A percentile compares a stretch with the other conserved stretches of the same genome.
Conservation (phyloP, 768 basidiomycete genomes). For the Xanthoconium stramineum region DNA sequence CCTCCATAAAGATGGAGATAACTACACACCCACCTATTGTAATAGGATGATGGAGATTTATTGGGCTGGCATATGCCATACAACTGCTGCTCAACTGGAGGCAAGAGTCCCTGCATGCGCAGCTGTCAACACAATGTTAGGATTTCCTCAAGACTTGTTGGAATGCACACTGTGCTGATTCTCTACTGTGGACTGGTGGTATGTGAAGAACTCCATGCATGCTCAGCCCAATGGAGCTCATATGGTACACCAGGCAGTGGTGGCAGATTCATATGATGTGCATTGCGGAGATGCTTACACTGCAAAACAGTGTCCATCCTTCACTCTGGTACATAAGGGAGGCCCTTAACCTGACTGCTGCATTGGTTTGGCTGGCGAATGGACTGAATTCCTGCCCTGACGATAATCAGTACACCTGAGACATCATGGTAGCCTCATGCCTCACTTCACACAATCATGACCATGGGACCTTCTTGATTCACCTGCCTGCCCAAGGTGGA, state of each 20-base stretch:
- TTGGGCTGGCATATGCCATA: neutral
- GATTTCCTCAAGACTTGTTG: neutral
- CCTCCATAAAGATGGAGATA: neutral
- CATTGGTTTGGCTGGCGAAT: conserved; percentile 6
- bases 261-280: conserved; percentile 3
- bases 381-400: conserved; percentile 2
- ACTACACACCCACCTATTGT: neutral
- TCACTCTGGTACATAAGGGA: conserved; percentile 1
- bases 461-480: conserved; percentile 2
- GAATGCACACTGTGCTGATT: neutral
- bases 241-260: conserved; percentile 5
- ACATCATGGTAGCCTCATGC: conserved; percentile 4
- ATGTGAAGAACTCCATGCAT: neutral
- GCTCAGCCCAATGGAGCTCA: neutral
- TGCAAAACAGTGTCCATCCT: neutral
- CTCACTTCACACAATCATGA: neutral
- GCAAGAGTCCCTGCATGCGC: neutral
- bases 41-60: conserved; percentile 1
- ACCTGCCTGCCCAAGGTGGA: neutral
- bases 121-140: neutral
- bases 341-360: conserved; percentile 4
- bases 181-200: conserved; percentile 5
- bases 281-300: neutral
- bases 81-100: conserved; percentile 1
- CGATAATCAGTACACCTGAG: conserved; percentile 1